Conservation (phyloP, 179 eudicot species). For the Beta macrorhiza region DNA sequence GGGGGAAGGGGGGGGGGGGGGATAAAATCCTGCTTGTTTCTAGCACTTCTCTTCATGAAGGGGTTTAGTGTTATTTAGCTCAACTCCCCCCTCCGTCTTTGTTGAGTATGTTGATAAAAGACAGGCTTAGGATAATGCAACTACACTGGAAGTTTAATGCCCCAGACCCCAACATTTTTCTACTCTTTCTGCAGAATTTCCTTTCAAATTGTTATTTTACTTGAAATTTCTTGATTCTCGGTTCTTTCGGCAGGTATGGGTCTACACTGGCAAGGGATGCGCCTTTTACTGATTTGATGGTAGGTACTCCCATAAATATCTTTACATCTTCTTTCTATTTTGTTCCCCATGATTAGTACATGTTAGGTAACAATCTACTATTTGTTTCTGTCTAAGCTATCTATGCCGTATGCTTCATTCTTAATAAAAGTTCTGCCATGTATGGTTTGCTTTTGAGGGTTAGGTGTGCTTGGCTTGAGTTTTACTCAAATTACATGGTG, state of each 20-base stretch:
- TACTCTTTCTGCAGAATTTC: background rate
- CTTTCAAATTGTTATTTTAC: background rate
- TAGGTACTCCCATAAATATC: background rate
- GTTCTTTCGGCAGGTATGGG: too few species aligned
- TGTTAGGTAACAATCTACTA: background rate
- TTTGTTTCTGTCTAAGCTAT: background rate
- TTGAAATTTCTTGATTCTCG: background rate
- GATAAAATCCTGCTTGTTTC: too few species aligned
- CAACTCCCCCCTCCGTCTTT: background rate
- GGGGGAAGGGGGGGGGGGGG: too few species aligned
- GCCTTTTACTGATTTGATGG: too few species aligned
- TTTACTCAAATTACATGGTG: too few species aligned
- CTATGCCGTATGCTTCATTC: background rate
- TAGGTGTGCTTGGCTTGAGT: too few species aligned
- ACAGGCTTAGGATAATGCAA: conserved; percentile 4
- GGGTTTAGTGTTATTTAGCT: background rate
- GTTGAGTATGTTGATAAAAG: background rate
- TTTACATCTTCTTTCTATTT: background rate
- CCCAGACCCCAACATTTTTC: background rate
- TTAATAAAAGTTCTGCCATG: too few species aligned
- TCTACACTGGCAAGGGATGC: too few species aligned
- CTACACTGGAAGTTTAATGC: background rate
- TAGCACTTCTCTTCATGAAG: too few species aligned
- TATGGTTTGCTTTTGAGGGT: too few species aligned
- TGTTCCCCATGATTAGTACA: background rate